Conservation (phyloP, 2,329 filamentous ascomycete species). For the Aspergillus nomiae region DNA sequence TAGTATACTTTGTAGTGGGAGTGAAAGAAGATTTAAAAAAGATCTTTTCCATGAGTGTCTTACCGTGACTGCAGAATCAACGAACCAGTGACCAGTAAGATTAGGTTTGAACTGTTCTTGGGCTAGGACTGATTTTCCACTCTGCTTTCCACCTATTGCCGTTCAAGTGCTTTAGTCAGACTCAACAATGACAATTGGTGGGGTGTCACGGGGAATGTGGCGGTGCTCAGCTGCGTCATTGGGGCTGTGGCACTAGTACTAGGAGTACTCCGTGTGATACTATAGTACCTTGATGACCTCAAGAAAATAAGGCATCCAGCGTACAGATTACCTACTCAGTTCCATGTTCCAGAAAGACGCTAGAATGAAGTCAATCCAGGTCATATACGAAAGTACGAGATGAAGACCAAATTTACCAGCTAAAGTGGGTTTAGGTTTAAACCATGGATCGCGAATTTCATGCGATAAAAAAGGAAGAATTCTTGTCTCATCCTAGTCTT, state of each 20-base stretch:
- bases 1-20: background rate
- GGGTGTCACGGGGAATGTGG: conserved; percentile 1
- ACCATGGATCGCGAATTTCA: background rate
- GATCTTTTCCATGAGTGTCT: background rate
- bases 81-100: background rate
- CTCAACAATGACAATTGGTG: background rate
- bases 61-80: background rate
- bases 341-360: conserved; percentile 2
- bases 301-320: background rate
- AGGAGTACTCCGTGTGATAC: background rate
- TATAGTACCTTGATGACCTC: background rate
- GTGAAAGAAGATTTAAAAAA: conserved; percentile 6
- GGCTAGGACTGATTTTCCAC: background rate
- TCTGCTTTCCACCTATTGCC: background rate
- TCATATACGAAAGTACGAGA: background rate
- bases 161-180: background rate
- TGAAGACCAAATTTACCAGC: background rate
- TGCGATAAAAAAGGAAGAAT: background rate
- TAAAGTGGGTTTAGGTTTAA: background rate
- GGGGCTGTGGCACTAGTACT: background rate
- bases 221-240: conserved; percentile 3
- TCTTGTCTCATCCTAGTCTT: background rate
- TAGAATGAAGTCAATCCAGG: background rate
- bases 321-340: background rate
- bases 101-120: background rate